Evolutionary conservation across 2,329 filamentous ascomycete species (phyloP), one percentile per base, ranked within the genome.

Genomic region (Esteya vermicola): DNA sequence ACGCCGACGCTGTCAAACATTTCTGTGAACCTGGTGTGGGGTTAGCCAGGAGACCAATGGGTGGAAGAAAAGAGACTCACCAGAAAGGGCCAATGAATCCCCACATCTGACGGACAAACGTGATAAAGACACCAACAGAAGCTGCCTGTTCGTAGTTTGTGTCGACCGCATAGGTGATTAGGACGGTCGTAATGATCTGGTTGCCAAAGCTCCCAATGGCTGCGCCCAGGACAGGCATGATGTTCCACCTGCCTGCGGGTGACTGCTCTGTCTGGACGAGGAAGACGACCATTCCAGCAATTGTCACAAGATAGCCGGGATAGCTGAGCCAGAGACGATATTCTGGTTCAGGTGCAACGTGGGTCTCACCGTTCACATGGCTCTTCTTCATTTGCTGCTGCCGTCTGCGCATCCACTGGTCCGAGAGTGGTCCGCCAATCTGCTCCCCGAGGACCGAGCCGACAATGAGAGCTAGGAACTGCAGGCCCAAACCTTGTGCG

Each of bases 91-190:
- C 60, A 39, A 70, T 62, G 48, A 71, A 72, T 1, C 66, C 67
- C 63, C 64, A 72, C 1, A 63, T 65, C 42, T 70, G 66, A 8
- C 72, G 59, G 3, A 74, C 62, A 40, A 76, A 60, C 4, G 64
- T 75, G 45, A 78, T 63, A 45, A 76, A 76, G 0, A 74, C 70
- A 3, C 72, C 73, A 16, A 77, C 61, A 38, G 64, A 64, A 2
- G 65, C 65, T 0, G 70, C 61, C 31, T 72, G 62, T 22, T 68
- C 58, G 3, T 57, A 61, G 44, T 73, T 65, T 48, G 68, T 72
- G 46, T 78, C 74, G 1, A 78, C 66, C 0, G 71, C 66, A 50
- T 75, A 78, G 0, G 74, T 76, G 20, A 75, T 67, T 33, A 74
- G 50, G 3, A 76, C 67, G 0, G 74, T 78, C 77, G 63, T 45